These are phyloP conservation scores for Lentinula raphanica DNA, from an alignment of 768 basidiomycete species.

Conservation along the genomic window DNA sequence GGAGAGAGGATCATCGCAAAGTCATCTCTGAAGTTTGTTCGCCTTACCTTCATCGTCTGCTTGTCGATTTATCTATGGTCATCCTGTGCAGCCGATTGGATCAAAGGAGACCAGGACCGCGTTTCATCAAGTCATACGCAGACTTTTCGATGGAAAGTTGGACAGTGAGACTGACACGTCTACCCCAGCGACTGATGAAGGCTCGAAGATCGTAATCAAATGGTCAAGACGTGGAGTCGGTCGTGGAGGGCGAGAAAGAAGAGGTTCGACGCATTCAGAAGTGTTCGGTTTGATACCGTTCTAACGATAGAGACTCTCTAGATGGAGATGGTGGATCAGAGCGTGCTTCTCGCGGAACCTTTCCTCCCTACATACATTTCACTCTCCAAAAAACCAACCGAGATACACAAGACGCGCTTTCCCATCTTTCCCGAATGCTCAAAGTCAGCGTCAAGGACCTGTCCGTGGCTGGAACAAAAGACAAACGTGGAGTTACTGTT, in stretches of 20 bases:
- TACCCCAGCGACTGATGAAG: constrained; percentile 48
- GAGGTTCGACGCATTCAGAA: constrained; percentile 27
- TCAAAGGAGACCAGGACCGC: constrained; percentile 78
- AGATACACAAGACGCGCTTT: constrained; percentile 92
- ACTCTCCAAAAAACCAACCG: constrained; percentile 96
- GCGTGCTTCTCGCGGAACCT: constrained; percentile 54
- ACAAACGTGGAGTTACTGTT: constrained; percentile 94
- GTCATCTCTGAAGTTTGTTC: constrained; percentile 76
- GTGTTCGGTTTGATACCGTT: neutral
- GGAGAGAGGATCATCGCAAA: constrained; percentile 61
- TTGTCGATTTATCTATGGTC: constrained; percentile 9
- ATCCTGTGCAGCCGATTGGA: constrained; percentile 60
- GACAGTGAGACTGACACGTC: constrained; percentile 73
- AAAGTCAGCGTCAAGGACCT: constrained; percentile 77
- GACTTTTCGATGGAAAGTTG: constrained; percentile 77
- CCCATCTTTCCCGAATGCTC: constrained; percentile 72
- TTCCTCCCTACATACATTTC: constrained; percentile 90
- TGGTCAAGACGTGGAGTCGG: constrained; percentile 58
- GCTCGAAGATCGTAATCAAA: constrained; percentile 73
- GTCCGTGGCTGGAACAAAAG: constrained; percentile 92
- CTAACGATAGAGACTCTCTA: neutral
- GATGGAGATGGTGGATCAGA: constrained; percentile 25
- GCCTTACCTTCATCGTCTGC: constrained; percentile 6
- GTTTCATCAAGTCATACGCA: constrained; percentile 76
- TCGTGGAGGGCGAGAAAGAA: constrained; percentile 42